These are phyloP conservation scores for Metschnikowia baotianmanensis DNA, from an alignment of 805 yeast genomes.

Conservation along the genomic window DNA sequence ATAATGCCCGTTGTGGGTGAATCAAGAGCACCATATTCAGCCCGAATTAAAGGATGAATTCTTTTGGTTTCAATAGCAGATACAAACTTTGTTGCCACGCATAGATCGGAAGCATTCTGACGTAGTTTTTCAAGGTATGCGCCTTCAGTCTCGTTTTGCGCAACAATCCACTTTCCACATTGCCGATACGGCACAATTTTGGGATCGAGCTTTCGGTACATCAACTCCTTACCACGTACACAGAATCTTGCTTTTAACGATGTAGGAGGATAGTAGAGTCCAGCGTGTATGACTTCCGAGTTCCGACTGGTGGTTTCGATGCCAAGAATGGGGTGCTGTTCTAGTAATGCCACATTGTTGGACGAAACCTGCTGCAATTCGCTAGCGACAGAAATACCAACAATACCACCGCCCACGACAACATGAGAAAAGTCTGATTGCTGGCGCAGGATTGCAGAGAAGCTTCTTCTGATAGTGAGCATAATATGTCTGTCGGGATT, in stretches of 20 bases:
- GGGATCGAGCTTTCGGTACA: slow-evolving; percentile 45
- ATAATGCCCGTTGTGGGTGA: slow-evolving; percentile 86
- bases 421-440: slow-evolving; percentile 62
- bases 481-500: too few species aligned
- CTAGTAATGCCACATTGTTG: slow-evolving; percentile 61
- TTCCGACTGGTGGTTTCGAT: slow-evolving; percentile 85
- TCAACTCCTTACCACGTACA: slow-evolving; percentile 65
- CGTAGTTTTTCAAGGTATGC: slow-evolving; percentile 56
- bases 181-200: slow-evolving; percentile 47
- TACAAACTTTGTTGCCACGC: slow-evolving; percentile 58
- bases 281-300: slow-evolving; percentile 93
- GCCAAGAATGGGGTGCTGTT: slow-evolving; percentile 64
- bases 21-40: slow-evolving; percentile 56
- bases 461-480: slow-evolving; percentile 4
- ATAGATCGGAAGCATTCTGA: slow-evolving; percentile 47
- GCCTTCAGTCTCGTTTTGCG: slow-evolving; percentile 65
- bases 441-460: slow-evolving; percentile 1
- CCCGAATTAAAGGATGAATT: slow-evolving; percentile 67
- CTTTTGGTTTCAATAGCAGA: slow-evolving; percentile 41
- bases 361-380: slow-evolving; percentile 48
- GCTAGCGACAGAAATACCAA: slow-evolving; percentile 79
- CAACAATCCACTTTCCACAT: slow-evolving; percentile 88
- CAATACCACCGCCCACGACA: slow-evolving; percentile 81
- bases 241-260: slow-evolving; percentile 70
- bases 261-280: slow-evolving; percentile 72